These are phyloP conservation scores for Trypanosoma vivax DNA, from an alignment of 208 protist species.

Conservation along the genomic window DNA sequence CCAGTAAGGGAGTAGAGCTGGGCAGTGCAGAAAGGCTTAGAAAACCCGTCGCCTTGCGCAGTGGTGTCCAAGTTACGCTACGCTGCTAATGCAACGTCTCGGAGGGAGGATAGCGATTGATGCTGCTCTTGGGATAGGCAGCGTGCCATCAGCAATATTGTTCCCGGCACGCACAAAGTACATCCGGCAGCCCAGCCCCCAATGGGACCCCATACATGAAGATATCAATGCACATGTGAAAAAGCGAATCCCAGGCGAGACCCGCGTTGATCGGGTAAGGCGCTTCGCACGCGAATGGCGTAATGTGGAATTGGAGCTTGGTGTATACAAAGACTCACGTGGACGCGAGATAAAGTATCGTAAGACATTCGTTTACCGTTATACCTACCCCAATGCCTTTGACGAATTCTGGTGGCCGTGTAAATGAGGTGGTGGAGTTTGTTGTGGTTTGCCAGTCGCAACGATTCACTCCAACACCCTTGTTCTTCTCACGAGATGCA, in stretches of 20 bases:
- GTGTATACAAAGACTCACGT: conserved; percentile 82
- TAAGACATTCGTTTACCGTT: conserved; percentile 88
- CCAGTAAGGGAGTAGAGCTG: too few relatives aligned
- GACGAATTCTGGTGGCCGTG: conserved; percentile 90
- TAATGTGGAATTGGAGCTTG: conserved; percentile 86
- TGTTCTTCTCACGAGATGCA: too few relatives aligned
- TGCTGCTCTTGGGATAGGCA: not conserved
- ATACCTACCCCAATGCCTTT: conserved; percentile 88
- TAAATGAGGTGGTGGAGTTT: conserved; percentile 45
- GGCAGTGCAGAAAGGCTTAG: too few relatives aligned
- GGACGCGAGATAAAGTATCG: conserved; percentile 86
- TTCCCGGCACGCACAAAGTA: conserved; percentile 56
- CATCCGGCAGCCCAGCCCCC: conserved; percentile 66
- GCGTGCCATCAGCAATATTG: not conserved
- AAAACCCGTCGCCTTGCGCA: too few relatives aligned
- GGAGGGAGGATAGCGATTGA: not conserved
- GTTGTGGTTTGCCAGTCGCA: too few relatives aligned
- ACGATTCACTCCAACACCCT: too few relatives aligned
- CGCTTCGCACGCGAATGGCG: conserved; percentile 87
- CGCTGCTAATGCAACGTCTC: conserved; percentile 1
- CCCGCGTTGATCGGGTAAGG: conserved; percentile 78
- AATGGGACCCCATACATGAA: conserved; percentile 86
- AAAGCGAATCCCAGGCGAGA: conserved; percentile 87
- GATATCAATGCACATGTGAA: conserved; percentile 90
- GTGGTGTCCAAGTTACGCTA: too few relatives aligned